A percentile compares a stretch with the other conserved stretches of the same genome.
Conservation (phyloP, 1,139 yeast genomes). For the Yamadazyma jaroonii region DNA sequence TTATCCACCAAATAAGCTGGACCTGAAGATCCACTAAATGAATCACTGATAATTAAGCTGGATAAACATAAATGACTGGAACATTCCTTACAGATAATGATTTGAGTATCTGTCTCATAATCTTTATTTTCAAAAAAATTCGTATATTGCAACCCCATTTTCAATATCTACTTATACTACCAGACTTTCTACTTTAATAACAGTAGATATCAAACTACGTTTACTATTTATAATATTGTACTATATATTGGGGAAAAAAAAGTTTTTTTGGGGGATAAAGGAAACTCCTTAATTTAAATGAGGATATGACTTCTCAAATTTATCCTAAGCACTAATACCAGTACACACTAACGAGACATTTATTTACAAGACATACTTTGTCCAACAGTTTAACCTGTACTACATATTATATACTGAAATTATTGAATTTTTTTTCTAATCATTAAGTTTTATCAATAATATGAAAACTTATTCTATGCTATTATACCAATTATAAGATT, state of each 20-base stretch:
- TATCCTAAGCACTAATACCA: slow-evolving; percentile 3
- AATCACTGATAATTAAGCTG: slow-evolving; percentile 45
- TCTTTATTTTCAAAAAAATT: slow-evolving; percentile 35
- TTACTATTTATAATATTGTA: neutral
- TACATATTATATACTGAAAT: neutral
- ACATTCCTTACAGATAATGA: slow-evolving; percentile 51
- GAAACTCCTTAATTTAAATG: neutral
- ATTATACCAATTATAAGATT: slow-evolving; percentile 5
- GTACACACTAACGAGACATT: slow-evolving; percentile 4
- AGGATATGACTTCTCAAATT: neutral
- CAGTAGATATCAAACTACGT: neutral
- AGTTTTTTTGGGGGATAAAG: slow-evolving; percentile 1
- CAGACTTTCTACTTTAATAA: too few species aligned
- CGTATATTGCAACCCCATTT: slow-evolving; percentile 39
- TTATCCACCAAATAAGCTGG: slow-evolving; percentile 51
- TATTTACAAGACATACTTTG: slow-evolving; percentile 4
- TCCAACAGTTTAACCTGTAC: neutral
- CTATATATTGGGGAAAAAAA: neutral
- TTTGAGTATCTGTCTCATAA: slow-evolving; percentile 37
- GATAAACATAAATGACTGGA: slow-evolving; percentile 52
- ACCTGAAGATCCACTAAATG: slow-evolving; percentile 51
- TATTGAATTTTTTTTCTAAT: too few species aligned
- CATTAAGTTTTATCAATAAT: too few species aligned
- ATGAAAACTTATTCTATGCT: too few species aligned
- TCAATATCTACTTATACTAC: neutral